A percentile compares a stretch with the other conserved stretches of the same genome.
phyloP scores from a whole-genome alignment of 352 stramenopile species.

The Aphanomyces invadans region DNA sequence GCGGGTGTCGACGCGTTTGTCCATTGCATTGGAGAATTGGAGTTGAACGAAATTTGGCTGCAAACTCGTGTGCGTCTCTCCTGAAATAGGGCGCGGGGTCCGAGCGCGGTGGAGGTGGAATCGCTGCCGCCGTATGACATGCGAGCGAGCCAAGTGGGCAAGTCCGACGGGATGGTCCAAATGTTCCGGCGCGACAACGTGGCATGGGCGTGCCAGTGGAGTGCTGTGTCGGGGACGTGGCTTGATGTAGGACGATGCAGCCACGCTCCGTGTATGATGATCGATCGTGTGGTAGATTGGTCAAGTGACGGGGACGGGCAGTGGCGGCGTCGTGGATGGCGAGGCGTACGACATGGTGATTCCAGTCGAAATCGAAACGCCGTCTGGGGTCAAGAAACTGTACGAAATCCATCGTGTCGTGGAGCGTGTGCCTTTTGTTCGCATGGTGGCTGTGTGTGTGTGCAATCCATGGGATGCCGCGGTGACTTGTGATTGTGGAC shows the following conservation, averaged over 20 bases:
- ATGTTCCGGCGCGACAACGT: conserved; percentile 92
- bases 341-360: conserved; percentile 94
- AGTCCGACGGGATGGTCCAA: conserved; percentile 91
- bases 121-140: conserved; percentile 91
- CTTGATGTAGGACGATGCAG: conserved; percentile 78
- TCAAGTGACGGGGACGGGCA: conserved; percentile 78
- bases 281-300: conserved; percentile 43
- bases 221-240: conserved; percentile 83
- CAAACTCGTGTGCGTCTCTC: no score
- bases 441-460: no score
- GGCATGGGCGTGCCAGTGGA: conserved; percentile 95
- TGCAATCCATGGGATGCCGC: no score
- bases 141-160: conserved; percentile 57
- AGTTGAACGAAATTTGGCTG: no score
- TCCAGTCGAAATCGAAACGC: conserved; percentile 93
- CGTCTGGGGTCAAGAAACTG: conserved; percentile 84
- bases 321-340: conserved; percentile 86
- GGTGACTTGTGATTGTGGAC: no score
- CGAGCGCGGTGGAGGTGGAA: conserved; percentile 89
- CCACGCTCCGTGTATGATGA: background rate
- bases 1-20: no score
- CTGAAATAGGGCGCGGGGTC: conserved; percentile 72
- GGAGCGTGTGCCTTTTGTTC: background rate
- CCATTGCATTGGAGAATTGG: no score
- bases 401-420: background rate